Evolutionary conservation across 176 grass and related monocot genomes (phyloP), one percentile per base, ranked within the genome.

Genomic region (Rhynchospora tenuis): DNA sequence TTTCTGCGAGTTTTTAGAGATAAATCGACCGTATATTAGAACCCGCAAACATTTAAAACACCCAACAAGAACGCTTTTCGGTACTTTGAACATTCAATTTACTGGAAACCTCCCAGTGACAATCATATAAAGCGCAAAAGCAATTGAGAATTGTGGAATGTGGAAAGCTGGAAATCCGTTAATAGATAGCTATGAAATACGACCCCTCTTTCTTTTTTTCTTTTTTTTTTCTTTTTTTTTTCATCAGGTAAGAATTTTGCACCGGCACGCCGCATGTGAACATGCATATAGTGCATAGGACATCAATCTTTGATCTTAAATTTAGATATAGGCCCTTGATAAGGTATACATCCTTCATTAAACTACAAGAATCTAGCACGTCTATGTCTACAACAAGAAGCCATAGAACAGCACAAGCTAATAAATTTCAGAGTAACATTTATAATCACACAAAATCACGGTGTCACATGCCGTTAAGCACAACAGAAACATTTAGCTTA

Each of bases 381-480:
- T 6, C 16, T 65, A 38, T 38, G 33, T 26, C 52, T 27, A 74
- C 52, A 5, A 75, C 20, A 38, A 38, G 33, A 38, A 38, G 33
- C 33, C 33, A 38, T 38, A 38, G 33, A 4, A 38, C 33, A 38
- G 33, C 33, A 38, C 33, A 38, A 73, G 20, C 48, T 9, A 28
- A 56, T 56, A 48, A 76, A 74, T 51, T 23, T 51, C 70, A 76
- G 72, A 76, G 24, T 76, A 55, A 20, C 54, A 75, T 55, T 55
- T 76, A 76, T 76, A 76, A 75, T 75, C 47, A 76, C 28, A 48
- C 33, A 38, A 73, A 46, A 73, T 26, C 47, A 54, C 72, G 22
- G 9, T 47, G 3, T 2, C 42, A 73, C 43, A 48, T 4, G 11
- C 43, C 43, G 48, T 22, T n/a, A 82, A 66, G 42, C 29, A 82